Base-by-base conservation (phyloP, 2,329 filamentous ascomycete species). In the Biscogniauxia marginata region DNA sequence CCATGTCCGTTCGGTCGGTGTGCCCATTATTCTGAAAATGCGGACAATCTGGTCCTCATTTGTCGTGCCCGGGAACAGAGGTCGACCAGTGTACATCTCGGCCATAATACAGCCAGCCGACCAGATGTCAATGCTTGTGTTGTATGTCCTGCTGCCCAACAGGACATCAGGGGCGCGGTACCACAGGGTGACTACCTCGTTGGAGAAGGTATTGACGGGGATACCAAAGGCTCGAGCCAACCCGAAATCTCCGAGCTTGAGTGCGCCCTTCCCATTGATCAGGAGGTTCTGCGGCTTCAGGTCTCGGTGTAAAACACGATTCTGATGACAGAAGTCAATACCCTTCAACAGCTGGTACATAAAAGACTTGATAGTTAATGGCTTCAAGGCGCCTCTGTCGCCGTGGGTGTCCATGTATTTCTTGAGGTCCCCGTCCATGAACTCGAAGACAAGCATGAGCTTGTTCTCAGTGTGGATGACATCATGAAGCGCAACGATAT, bases 391-490 rank as follows among this genome's bases (percentile, higher is more conserved):
- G 59, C 95, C 93, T 52, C 92, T 84, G 66, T 97, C 91, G 68
- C 93, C 92, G 56, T 92, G 84, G 6, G 88, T 90, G 73, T 99
- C 95, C 95, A 99, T 99, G 76, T 97, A 98, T 71, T 96, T 91
- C 80, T 99, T 99, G 9, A 99, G 79, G 70, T 99, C 95, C 72
- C 93, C 92, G 75, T 99, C 95, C 93, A 99, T 97, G 75, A 88
- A 96, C 75, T 99, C 95, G 67, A 99, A 99, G 8, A 99, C 95
- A 44, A 99, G 87, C 95, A 99, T 99, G 56, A 99, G 86, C 75
- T 99, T 99, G 78, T 98, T 99, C 79, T 99, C 95, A 56, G 95
- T 99, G 75, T 99, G 95, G 69, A 99, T 98, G 55, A 99, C 95
- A 81, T 99, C 95, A 82, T 98, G 91, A 4, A 99, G 86, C 57